These are phyloP conservation scores for Chaetomiaceae sp. DNA, from an alignment of 2,329 filamentous ascomycete species.

Conservation along the genomic window DNA sequence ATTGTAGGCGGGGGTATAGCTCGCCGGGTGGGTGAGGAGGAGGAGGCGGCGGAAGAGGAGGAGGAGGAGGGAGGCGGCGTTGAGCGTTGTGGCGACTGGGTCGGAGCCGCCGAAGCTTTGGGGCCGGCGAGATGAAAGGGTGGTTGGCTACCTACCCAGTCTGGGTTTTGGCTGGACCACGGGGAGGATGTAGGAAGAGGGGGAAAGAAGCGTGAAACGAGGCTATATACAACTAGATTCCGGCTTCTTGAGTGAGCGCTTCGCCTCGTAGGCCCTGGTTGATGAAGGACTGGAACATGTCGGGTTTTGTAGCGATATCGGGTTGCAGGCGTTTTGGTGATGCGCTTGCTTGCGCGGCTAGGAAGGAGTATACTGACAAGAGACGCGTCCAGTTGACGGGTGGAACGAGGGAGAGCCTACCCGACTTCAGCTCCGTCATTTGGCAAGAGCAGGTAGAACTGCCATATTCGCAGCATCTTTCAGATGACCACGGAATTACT, in stretches of 20 bases:
- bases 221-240: conserved; percentile 36
- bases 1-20: conserved; percentile 42
- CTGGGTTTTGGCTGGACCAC: too few relatives aligned
- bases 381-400: too few relatives aligned
- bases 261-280: conserved; percentile 34
- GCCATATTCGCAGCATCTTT: conserved; percentile 36
- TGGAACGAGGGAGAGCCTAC: too few relatives aligned
- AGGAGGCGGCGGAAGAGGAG: conserved; percentile 50
- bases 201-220: not conserved
- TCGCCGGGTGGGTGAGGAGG: conserved; percentile 45
- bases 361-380: not conserved
- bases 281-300: conserved; percentile 40
- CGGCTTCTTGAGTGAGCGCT: conserved; percentile 38
- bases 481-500: conserved; percentile 37
- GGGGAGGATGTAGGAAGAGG: not conserved
- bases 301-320: conserved; percentile 29
- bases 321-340: conserved; percentile 29
- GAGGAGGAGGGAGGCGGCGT: conserved; percentile 48
- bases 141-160: too few relatives aligned
- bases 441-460: conserved; percentile 34
- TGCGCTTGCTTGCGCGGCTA: conserved; percentile 5
- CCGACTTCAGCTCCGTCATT: conserved; percentile 35
- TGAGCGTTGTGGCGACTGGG: conserved; percentile 36
- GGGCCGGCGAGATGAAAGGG: too few relatives aligned
- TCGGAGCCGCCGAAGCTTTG: conserved; percentile 35